Evolutionary conservation across 2,329 filamentous ascomycete genomes (phyloP), one percentile per base, ranked within the genome.

Genomic region (Coniochaeta sp.): DNA sequence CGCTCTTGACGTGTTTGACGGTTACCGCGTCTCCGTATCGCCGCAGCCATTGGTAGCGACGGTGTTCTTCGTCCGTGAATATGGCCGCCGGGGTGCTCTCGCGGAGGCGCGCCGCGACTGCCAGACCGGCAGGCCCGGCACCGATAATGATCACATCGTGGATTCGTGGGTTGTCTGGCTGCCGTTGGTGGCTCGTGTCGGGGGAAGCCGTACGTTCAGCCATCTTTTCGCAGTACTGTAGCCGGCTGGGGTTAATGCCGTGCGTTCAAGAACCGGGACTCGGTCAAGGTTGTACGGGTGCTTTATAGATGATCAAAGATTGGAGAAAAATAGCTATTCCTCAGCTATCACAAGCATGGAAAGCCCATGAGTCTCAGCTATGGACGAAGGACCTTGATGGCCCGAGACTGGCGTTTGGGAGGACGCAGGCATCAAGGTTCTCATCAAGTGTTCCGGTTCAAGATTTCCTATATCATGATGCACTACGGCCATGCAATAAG

Each of bases 51-150:
- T 90, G 85, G 70, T 90, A 93, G n/a, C 90, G 81, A 47, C 88
- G 85, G 67, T 93, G 89, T 68, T 93, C 90, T 65, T 90, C 89
- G 68, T 93, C 89, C 0, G 90, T 93, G 73, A 93, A 93, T 58
- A 92, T 84, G 1, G 90, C 89, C 0, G 88, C 90, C 0, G 90
- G 90, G 0, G 88, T 89, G 59, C 81, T 79, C 72, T 93, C 90
- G 47, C 83, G 81, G 1, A 93, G 80, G 4, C 90, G 82, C 1
- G 89, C 85, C 9, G 90, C 89, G 6, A 89, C 83, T 5, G 88
- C 89, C 3, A 93, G 84, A 4, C 89, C 89, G 64, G 86, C 89
- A 4, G 90, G 89, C 0, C 90, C 90, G 7, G 86, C 89, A 9
- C 90, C 90, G 44, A 93, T 75, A 68, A 91, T 88, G 61, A 90